phyloP scores from a whole-genome alignment of 2,329 filamentous ascomycete species.

The Coniosporium tulheliwenetii region DNA sequence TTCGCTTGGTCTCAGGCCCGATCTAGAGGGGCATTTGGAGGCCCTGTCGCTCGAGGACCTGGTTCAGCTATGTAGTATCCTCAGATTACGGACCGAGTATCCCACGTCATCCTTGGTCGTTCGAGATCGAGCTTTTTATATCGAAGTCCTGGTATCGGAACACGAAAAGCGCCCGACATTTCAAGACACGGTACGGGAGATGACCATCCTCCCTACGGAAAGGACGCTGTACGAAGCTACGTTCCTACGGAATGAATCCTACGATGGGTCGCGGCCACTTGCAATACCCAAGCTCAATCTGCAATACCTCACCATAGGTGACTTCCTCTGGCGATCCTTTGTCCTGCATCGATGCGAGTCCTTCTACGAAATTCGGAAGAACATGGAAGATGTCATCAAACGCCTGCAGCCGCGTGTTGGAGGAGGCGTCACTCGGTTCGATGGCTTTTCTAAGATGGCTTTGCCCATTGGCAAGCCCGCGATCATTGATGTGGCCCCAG shows the following conservation, averaged over 20 bases:
- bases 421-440: slow-evolving; percentile 54
- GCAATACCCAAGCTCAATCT: slow-evolving; percentile 89
- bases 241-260: slow-evolving; percentile 67
- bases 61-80: slow-evolving; percentile 46
- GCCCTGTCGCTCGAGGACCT: slow-evolving; percentile 63
- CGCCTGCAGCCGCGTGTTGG: slow-evolving; percentile 56
- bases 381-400: slow-evolving; percentile 70
- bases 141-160: slow-evolving; percentile 57
- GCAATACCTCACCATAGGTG: slow-evolving; percentile 85
- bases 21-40: slow-evolving; percentile 62
- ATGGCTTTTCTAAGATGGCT: slow-evolving; percentile 84
- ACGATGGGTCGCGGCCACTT: slow-evolving; percentile 74
- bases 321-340: slow-evolving; percentile 94
- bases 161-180: slow-evolving; percentile 72
- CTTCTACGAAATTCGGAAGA: slow-evolving; percentile 85
- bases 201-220: slow-evolving; percentile 76
- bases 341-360: slow-evolving; percentile 78
- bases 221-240: slow-evolving; percentile 61
- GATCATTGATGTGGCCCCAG: slow-evolving; percentile 71
- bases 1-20: slow-evolving; percentile 64
- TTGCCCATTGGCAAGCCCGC: slow-evolving; percentile 72
- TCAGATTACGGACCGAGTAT: slow-evolving; percentile 73
- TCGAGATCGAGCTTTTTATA: slow-evolving; percentile 46
- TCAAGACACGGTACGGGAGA: slow-evolving; percentile 56
- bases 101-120: slow-evolving; percentile 52